Base-by-base conservation (phyloP, 2,329 filamentous ascomycete species). In the Alternaria rosae region DNA sequence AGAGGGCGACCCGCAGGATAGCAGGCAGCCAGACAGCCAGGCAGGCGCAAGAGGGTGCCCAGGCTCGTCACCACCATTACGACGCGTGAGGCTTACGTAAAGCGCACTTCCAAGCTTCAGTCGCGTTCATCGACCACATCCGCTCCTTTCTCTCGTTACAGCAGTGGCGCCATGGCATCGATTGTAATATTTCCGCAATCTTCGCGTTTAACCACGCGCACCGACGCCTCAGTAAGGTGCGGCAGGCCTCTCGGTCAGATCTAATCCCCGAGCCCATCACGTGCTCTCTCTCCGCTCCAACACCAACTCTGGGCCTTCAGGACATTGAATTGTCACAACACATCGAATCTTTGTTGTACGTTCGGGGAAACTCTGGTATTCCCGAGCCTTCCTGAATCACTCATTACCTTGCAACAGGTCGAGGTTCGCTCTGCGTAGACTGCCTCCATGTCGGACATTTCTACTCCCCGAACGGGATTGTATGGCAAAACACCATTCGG, bases 251-350 rank as follows among this genome's bases (percentile, higher is more conserved):
- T 61, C 62, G 59, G 59, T n/a, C 44, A 56, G 15, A 25, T 53
- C 45, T 54, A 65, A 45, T 20, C 20, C 41, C 58, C 54, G 62
- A 54, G 13, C 10, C 13, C n/a, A 50, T 60, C 57, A 56, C 44
- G 52, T 56, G 52, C 28, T 50, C 26, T 17, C 35, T 11, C n/a
- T 17, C 35, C 1, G 9, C n/a, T 11, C 26, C 7, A 20, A 21
- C 26, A 50, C 30, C 8, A 32, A 28, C 26, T 21, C 45, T 13
- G 26, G 35, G 17, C 26, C 10, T 12, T 20, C 6, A 50, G 26
- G 17, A 50, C 45, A 9, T 30, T 28, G 20, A 30, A 20, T 21
- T 6, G 20, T 28, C 9, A 2, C 26, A 30, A 50, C 45, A 50
- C 20, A 50, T 12, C 12, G 6, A 15, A 50, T 28, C 45, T 11